These are phyloP conservation scores for Suillus spraguei DNA, from an alignment of 768 basidiomycete species.

Conservation along the genomic window DNA sequence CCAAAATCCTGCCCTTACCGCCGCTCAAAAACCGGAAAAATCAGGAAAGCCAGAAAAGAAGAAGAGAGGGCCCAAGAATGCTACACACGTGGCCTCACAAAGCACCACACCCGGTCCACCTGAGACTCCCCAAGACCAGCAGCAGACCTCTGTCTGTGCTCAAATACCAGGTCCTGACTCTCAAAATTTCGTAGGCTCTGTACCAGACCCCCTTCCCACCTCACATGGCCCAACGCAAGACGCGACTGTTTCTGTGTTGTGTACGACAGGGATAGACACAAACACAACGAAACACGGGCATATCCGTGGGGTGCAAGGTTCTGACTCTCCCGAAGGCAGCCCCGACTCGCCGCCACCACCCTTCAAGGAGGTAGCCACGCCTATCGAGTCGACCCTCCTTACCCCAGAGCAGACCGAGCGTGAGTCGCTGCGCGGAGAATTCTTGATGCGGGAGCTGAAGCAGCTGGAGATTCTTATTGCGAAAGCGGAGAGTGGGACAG, in stretches of 20 bases:
- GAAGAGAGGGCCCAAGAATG: background rate
- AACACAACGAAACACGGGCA: background rate
- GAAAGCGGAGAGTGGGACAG: slow-evolving; percentile 1
- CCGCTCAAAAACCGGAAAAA: background rate
- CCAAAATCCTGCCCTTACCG: background rate
- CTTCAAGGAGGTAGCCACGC: slow-evolving; percentile 24
- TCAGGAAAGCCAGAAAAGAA: background rate
- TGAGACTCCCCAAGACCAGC: slow-evolving; percentile 11
- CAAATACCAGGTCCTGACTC: background rate
- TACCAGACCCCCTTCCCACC: background rate
- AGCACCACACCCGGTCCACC: background rate
- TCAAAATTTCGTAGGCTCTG: background rate
- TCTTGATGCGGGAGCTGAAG: slow-evolving; percentile 7
- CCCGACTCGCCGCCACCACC: slow-evolving; percentile 29
- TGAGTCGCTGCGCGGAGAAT: slow-evolving; percentile 4
- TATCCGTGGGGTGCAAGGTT: background rate
- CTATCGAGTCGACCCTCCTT: slow-evolving; percentile 3
- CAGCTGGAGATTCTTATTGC: background rate
- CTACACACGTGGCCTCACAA: background rate
- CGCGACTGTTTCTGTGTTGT: slow-evolving; percentile 9
- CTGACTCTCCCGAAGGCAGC: slow-evolving; percentile 7
- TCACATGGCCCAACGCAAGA: background rate
- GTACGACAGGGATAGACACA: background rate
- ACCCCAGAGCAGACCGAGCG: slow-evolving; percentile 6
- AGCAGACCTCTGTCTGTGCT: background rate